Evolutionary conservation across 306 rosid species (phyloP).

Genomic region (Castanea mollissima): DNA sequence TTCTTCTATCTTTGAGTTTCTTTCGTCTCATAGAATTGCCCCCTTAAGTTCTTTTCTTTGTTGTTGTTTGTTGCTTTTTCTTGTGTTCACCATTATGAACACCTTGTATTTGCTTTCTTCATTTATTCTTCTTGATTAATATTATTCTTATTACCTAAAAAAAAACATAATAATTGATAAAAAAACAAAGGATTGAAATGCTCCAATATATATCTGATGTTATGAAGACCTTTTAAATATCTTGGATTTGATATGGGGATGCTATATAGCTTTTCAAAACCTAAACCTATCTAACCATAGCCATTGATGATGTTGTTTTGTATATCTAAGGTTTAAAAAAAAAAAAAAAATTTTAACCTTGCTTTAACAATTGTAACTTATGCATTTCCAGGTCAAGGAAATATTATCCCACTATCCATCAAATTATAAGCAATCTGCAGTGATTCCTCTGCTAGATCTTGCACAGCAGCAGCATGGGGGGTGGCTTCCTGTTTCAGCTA

Average conservation of each 20-base stretch:
- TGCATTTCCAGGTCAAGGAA: conserved; percentile 65
- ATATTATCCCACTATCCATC: conserved; percentile 93
- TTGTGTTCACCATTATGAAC: too few species aligned
- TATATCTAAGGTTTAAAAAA: neutral
- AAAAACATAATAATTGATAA: neutral
- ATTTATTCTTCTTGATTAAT: too few species aligned
- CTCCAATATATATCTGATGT: neutral
- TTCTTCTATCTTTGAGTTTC: too few species aligned
- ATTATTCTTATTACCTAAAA: too few species aligned
- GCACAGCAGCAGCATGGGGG: conserved; percentile 99
- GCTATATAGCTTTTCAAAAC: neutral
- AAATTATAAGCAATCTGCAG: conserved; percentile 98
- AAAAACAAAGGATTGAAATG: neutral
- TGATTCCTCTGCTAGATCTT: conserved; percentile 93
- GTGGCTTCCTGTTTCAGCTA: conserved; percentile 98
- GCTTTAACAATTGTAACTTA: conserved; percentile 12
- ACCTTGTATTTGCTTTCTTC: too few species aligned
- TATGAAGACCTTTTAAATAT: neutral
- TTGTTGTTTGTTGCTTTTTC: too few species aligned
- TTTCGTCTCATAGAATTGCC: too few species aligned
- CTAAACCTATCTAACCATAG: neutral
- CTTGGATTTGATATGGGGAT: neutral
- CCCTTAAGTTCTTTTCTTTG: too few species aligned
- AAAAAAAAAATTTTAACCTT: neutral
- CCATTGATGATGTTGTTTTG: neutral